A percentile compares a stretch with the other conserved stretches of the same genome.
phyloP scores from a whole-genome alignment of 1,284 basidiomycete species.

The Exobasidium rhododendri region DNA sequence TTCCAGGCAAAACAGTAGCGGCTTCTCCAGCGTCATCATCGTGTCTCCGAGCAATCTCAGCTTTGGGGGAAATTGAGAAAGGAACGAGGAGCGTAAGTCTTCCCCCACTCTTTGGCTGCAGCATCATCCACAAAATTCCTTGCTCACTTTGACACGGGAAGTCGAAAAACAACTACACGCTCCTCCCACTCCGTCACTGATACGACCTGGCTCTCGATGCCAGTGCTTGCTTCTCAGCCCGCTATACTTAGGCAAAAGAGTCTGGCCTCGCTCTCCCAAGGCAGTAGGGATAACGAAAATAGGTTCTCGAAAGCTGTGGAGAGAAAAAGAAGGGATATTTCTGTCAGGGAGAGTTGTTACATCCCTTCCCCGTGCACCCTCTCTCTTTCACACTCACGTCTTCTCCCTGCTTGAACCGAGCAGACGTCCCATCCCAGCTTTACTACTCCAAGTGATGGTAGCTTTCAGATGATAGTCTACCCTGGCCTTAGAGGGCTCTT shows the following conservation, averaged over 20 bases:
- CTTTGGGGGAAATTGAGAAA: neutral
- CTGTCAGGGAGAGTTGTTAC: neutral
- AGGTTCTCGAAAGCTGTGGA: neutral
- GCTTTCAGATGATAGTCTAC: neutral
- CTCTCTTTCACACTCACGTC: neutral
- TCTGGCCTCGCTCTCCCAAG: neutral
- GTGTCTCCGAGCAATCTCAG: neutral
- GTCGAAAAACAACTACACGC: neutral
- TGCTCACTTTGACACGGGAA: neutral
- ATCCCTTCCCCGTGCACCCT: neutral
- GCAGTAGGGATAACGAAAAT: neutral
- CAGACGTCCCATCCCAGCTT: neutral
- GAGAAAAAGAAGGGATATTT: neutral
- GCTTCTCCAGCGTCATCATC: neutral
- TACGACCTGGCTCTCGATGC: neutral
- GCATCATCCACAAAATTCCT: too few relatives aligned
- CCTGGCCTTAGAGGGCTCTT: neutral
- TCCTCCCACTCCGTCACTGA: neutral
- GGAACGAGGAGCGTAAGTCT: neutral
- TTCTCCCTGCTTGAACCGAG: neutral
- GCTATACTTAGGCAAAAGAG: neutral
- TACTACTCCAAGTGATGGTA: neutral
- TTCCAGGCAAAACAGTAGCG: neutral
- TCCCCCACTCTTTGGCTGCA: too few relatives aligned
- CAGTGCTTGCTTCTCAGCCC: neutral